phyloP scores from a whole-genome alignment of 2,329 filamentous ascomycete species.

The Aspergillus ruber region DNA sequence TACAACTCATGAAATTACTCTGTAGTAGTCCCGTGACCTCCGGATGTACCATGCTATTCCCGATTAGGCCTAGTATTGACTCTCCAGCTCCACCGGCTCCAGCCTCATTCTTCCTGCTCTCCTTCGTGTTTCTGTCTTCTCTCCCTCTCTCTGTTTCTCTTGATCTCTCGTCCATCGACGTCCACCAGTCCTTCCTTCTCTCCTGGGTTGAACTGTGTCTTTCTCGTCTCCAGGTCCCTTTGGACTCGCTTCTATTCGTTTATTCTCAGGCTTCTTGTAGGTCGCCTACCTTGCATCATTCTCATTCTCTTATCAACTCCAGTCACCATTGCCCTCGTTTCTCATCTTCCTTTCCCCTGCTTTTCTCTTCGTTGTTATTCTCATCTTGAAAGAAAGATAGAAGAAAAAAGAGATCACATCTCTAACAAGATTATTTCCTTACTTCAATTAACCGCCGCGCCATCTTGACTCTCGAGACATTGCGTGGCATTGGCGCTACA shows the following conservation, averaged over 20 bases:
- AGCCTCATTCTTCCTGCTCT: conserved; percentile 3
- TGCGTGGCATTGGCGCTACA: conserved; percentile 3
- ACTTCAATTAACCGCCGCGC: conserved; percentile 6
- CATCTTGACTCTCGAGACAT: conserved; percentile 11
- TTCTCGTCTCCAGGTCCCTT: neutral
- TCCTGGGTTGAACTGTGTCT: neutral
- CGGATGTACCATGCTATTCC: conserved; percentile 2
- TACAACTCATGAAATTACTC: too few relatives aligned
- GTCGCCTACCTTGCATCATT: conserved; percentile 30
- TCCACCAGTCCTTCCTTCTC: neutral
- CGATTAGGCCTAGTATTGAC: conserved; percentile 3
- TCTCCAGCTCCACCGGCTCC: conserved; percentile 6
- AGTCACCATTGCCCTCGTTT: conserved; percentile 11
- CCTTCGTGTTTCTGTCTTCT: conserved; percentile 1
- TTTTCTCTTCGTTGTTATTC: conserved; percentile 8
- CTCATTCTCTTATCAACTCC: conserved; percentile 14
- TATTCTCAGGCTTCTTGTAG: conserved; percentile 37
- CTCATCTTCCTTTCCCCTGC: conserved; percentile 13
- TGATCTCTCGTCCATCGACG: neutral
- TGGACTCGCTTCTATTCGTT: conserved; percentile 4
- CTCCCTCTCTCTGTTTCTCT: neutral
- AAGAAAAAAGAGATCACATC: neutral
- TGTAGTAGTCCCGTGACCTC: neutral
- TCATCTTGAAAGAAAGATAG: neutral
- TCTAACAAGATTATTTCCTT: too few relatives aligned